Evolutionary conservation across 176 grass and related monocot genomes (phyloP).

Genomic region (Juncus effusus): DNA sequence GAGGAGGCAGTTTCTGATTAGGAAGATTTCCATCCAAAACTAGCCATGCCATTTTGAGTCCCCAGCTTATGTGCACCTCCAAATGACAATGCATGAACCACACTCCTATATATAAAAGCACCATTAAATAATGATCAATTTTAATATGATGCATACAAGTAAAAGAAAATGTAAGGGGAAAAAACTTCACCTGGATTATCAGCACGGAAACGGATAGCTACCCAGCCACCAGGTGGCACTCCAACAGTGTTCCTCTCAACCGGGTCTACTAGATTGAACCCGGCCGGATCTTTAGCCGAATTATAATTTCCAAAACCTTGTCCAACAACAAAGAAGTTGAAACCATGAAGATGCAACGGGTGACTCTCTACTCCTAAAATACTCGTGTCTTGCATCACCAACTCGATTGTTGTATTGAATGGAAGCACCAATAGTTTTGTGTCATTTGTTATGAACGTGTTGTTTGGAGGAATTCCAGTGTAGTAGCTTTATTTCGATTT

Average conservation of each 20-base stretch:
- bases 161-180: not conserved
- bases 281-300: constrained; percentile 34
- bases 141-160: too few relatives aligned
- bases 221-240: constrained; percentile 59
- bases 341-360: constrained; percentile 62
- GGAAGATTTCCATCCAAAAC: constrained; percentile 48
- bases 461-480: constrained; percentile 52
- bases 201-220: constrained; percentile 49
- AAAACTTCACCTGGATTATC: constrained; percentile 50
- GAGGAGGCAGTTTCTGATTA: constrained; percentile 50
- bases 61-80: constrained; percentile 69
- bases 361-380: constrained; percentile 62
- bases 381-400: constrained; percentile 74
- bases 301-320: constrained; percentile 60
- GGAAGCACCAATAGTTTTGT: constrained; percentile 35
- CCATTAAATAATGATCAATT: too few relatives aligned
- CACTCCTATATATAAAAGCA: constrained; percentile 31
- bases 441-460: constrained; percentile 42
- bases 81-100: constrained; percentile 82
- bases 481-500: constrained; percentile 15
- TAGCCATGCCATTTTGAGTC: constrained; percentile 66
- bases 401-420: constrained; percentile 56
- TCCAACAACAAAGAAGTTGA: constrained; percentile 56
- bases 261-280: constrained; percentile 60
- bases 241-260: constrained; percentile 55